These are phyloP conservation scores for Podaxis sp. DNA, from an alignment of 768 basidiomycete genomes.

Conservation along the genomic window DNA sequence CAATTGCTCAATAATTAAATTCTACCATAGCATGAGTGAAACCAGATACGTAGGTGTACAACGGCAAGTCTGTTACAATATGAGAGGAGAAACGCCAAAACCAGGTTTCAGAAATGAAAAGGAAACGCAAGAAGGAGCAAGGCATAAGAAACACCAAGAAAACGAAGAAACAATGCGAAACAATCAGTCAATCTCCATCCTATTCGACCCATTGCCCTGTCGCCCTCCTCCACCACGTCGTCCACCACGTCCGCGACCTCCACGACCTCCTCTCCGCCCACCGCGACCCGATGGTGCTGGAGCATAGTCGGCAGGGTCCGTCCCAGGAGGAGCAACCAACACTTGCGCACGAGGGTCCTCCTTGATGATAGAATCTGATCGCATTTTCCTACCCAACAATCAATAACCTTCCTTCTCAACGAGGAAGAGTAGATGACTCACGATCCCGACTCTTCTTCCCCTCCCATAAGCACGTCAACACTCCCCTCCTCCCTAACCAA, in stretches of 20 bases:
- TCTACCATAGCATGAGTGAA: background rate
- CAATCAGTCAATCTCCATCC: slow-evolving; percentile 56
- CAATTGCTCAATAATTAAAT: background rate
- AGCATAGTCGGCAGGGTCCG: slow-evolving; percentile 49
- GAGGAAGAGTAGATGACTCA: slow-evolving; percentile 33
- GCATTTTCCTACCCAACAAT: slow-evolving; percentile 63
- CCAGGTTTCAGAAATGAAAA: slow-evolving; percentile 2
- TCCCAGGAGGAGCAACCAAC: slow-evolving; percentile 65
- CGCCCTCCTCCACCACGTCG: slow-evolving; percentile 33
- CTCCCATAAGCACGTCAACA: slow-evolving; percentile 62
- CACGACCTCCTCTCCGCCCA: slow-evolving; percentile 34
- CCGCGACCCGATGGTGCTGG: slow-evolving; percentile 26
- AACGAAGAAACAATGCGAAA: background rate
- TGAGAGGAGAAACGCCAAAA: background rate
- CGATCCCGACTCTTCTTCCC: slow-evolving; percentile 48
- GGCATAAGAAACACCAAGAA: slow-evolving; percentile 2
- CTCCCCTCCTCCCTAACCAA: slow-evolving; percentile 52
- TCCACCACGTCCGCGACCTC: slow-evolving; percentile 36
- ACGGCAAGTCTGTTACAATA: background rate
- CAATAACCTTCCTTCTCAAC: background rate
- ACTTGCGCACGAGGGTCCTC: slow-evolving; percentile 66
- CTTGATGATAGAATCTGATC: slow-evolving; percentile 72
- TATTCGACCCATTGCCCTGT: slow-evolving; percentile 32
- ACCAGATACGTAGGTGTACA: slow-evolving; percentile 4
- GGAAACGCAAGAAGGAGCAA: background rate